phyloP scores from a whole-genome alignment of 176 grass and related monocot species.

The Zoysia japonica region DNA sequence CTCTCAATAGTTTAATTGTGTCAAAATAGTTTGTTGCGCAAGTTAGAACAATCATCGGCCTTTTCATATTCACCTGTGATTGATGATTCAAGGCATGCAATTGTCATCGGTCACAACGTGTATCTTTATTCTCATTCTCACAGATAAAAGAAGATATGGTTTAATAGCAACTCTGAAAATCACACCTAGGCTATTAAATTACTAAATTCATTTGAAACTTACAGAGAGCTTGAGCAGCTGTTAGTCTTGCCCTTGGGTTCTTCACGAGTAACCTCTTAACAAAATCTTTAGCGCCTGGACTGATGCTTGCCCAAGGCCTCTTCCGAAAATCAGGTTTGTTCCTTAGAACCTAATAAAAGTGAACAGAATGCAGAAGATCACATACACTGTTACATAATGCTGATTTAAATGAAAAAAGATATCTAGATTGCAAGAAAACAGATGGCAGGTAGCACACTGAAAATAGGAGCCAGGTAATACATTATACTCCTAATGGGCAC shows the following conservation, averaged over 20 bases:
- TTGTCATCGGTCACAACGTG: background rate
- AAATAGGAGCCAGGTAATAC: background rate
- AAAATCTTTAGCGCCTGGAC: slow-evolving; percentile 88
- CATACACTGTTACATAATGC: slow-evolving; percentile 9
- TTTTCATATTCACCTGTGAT: slow-evolving; percentile 5
- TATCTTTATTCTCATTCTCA: slow-evolving; percentile 12
- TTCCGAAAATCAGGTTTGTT: slow-evolving; percentile 96
- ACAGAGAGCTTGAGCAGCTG: slow-evolving; percentile 99
- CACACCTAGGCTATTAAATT: slow-evolving; percentile 5
- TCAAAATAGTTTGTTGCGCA: background rate
- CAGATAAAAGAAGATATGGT: background rate
- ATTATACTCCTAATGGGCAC: slow-evolving; percentile 8
- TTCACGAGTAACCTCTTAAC: slow-evolving; percentile 88
- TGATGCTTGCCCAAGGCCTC: slow-evolving; percentile 89
- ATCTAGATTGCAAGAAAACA: slow-evolving; percentile 23
- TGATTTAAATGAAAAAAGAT: slow-evolving; percentile 35
- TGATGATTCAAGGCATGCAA: background rate
- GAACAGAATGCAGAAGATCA: slow-evolving; percentile 36
- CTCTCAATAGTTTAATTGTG: slow-evolving; percentile 2
- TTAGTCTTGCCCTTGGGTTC: slow-evolving; percentile 91
- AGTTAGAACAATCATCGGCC: background rate
- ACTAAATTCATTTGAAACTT: slow-evolving; percentile 40
- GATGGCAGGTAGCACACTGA: background rate
- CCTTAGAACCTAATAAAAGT: slow-evolving; percentile 72
- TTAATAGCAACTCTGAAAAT: slow-evolving; percentile 5